Evolutionary conservation across 306 rosid genomes (phyloP).

Genomic region (Inga laurina): DNA sequence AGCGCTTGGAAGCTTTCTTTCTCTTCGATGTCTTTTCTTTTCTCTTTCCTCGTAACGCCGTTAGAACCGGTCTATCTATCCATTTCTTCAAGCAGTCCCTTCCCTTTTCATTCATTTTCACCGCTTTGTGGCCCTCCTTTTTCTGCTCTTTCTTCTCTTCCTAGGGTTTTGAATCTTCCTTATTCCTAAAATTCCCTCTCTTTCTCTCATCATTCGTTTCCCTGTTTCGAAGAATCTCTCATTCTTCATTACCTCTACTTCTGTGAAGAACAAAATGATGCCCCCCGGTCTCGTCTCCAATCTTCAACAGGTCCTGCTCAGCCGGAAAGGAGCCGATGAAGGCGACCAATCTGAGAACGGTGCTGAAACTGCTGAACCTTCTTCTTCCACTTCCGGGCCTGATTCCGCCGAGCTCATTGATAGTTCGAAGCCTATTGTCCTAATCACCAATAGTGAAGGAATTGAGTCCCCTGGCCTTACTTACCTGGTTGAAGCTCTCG

Average conservation of each 20-base stretch:
- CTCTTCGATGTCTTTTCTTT: neutral
- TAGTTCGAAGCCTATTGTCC: constrained; percentile 62
- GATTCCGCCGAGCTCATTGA: neutral
- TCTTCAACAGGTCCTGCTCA: constrained; percentile 72
- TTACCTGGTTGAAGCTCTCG: constrained; percentile 77
- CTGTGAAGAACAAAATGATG: constrained; percentile 58
- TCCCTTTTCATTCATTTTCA: constrained; percentile 34
- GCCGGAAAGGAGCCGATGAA: constrained; percentile 41
- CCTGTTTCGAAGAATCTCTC: neutral
- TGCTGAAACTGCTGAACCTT: constrained; percentile 38
- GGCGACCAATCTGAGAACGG: constrained; percentile 44
- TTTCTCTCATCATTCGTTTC: neutral
- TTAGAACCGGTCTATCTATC: constrained; percentile 65
- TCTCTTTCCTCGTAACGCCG: constrained; percentile 51
- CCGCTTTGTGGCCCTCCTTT: constrained; percentile 34
- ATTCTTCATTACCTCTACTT: constrained; percentile 35
- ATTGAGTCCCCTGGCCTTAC: constrained; percentile 84
- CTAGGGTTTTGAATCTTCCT: constrained; percentile 60
- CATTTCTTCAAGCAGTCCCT: constrained; percentile 17
- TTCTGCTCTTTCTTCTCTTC: constrained; percentile 8
- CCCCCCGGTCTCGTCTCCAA: constrained; percentile 94
- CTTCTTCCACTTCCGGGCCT: constrained; percentile 42
- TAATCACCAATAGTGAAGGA: constrained; percentile 78
- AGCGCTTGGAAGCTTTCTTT: neutral
- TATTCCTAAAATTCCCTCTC: constrained; percentile 14